Evolutionary conservation across 2,329 filamentous ascomycete species (phyloP).

Genomic region (Cordyceps cicadae): DNA sequence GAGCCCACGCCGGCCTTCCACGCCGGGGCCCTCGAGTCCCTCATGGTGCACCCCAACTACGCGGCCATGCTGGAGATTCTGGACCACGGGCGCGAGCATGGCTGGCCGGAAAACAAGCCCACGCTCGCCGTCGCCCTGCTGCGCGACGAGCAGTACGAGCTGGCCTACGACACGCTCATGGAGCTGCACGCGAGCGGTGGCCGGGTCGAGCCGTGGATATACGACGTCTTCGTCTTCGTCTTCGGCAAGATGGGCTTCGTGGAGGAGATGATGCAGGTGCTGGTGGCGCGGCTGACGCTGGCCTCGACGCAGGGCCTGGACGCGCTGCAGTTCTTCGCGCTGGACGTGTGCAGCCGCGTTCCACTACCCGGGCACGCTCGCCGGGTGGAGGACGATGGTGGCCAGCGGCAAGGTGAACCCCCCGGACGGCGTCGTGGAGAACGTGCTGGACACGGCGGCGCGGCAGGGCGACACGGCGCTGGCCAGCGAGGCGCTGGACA

Average conservation of each 20-base stretch:
- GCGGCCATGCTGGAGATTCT: conserved; percentile 63
- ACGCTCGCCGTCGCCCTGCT: conserved; percentile 66
- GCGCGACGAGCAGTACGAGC: conserved; percentile 73
- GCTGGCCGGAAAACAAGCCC: conserved; percentile 52
- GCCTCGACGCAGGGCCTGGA: conserved; percentile 26
- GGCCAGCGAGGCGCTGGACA: conserved; percentile 61
- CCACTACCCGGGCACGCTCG: conserved; percentile 56
- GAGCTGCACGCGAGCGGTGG: conserved; percentile 51
- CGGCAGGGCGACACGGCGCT: conserved; percentile 58
- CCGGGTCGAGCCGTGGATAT: conserved; percentile 61
- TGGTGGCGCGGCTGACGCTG: conserved; percentile 45
- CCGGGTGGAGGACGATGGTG: conserved; percentile 65
- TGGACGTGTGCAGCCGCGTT: conserved; percentile 66
- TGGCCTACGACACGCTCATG: conserved; percentile 64
- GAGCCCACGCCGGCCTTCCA: conserved; percentile 58
- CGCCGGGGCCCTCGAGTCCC: conserved; percentile 60
- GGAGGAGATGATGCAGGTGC: conserved; percentile 65
- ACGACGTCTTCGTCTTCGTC: conserved; percentile 66
- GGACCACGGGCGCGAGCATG: conserved; percentile 63
- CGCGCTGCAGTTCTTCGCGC: conserved; percentile 59
- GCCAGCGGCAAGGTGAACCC: conserved; percentile 29
- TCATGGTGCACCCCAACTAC: conserved; percentile 83
- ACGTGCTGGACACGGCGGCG: conserved; percentile 65
- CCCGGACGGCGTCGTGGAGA: conserved; percentile 55
- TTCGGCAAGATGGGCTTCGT: conserved; percentile 65